Evolutionary conservation across 2,329 filamentous ascomycete genomes (phyloP), one percentile per base, ranked within the genome.

Genomic region (Hypoxylon sp.): DNA sequence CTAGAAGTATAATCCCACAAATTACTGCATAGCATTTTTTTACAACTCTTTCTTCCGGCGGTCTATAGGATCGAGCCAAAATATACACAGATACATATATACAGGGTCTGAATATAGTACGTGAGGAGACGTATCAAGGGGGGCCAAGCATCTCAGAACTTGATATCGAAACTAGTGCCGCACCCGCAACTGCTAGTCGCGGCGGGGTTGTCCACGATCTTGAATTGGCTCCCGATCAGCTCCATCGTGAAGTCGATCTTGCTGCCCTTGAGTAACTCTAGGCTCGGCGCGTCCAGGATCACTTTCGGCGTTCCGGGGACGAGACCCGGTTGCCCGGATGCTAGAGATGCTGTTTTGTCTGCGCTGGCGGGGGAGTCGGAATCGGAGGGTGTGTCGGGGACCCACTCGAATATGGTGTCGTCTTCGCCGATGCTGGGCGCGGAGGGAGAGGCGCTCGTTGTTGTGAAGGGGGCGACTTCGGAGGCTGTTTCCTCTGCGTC

Each of bases 211-310:
- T 97, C 94, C 67, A 94, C 91, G 76, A 99, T 94, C 85, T 97
- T 97, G 81, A 99, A 99, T 82, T 98, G 94, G 76, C 91, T 93
- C 26, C 92, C 92, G 69, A 79, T 78, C 54, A 99, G 84, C 83
- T 98, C 96, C 87, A 92, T 96, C 0, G 94, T 98, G 77, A 94
- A 99, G 78, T 99, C 96, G 39, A 99, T 91, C 79, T 94, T 98
- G 82, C 94, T 98, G 9, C 95, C 96, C 78, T 94, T 94, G 64
- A 99, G 81, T 58, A 99, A 81, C 72, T 97, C 94, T 65, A 99
- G 82, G 56, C 94, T 97, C 2, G 94, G 89, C 72, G 91, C 88
- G 78, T 99, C 96, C 77, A 99, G 89, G 22, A 98, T 91, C 9
- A 99, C 89, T 80, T 93, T 96, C n/a, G 96, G 84, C 1, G 78